Base-by-base conservation (phyloP, 352 stramenopile species). In the Globisporangium lucens region DNA sequence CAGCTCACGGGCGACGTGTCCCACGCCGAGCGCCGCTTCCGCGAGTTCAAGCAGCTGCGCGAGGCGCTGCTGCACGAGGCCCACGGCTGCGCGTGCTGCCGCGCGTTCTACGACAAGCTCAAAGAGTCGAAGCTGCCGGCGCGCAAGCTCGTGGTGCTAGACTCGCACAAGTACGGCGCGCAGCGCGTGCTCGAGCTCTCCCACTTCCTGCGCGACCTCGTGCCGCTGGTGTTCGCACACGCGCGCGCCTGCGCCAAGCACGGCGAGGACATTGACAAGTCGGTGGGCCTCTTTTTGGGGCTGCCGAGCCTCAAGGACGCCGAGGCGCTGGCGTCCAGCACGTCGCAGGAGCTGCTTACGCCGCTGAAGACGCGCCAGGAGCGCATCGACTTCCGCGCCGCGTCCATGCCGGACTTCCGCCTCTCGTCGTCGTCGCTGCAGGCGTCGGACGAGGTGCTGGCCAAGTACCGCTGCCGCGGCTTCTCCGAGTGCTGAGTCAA, bases 401-500 rank as follows among this genome's bases (percentile, higher is more conserved):
- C 80, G 22, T 90, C 82, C 24, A 87, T 90, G 82, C 78, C 82
- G n/a, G 78, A 90, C 57, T 77, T 89, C 57, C 82, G 82, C 47
- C 70, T 79, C 57, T 90, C 82, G 27, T 74, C 71, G 12, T 78
- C 65, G 47, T 80, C 76, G 20, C 24, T 80, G 49, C 61, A 61
- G 51, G 52, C 72, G 10, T 76, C 72, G 0, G 68, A 78, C 30
- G 57, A 74, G 22, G 35, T 72, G 30, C 55, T 78, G 5, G 65
- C 69, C 46, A 56, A 51, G 27, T 74, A 80, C 55, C 75, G 75
- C 0, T 38, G 68, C 7, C 75, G 77, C 0, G 75, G 77, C 8
- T 77, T 76, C 63, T 82, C 77, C 15, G 73, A 81, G 35, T 68
- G 63, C 53, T 68, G 24, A 66, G 27, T 0, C 10, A 33, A 20